Evolutionary conservation across 1,139 yeast species (phyloP).

Genomic region (Candida dubliniensis): DNA sequence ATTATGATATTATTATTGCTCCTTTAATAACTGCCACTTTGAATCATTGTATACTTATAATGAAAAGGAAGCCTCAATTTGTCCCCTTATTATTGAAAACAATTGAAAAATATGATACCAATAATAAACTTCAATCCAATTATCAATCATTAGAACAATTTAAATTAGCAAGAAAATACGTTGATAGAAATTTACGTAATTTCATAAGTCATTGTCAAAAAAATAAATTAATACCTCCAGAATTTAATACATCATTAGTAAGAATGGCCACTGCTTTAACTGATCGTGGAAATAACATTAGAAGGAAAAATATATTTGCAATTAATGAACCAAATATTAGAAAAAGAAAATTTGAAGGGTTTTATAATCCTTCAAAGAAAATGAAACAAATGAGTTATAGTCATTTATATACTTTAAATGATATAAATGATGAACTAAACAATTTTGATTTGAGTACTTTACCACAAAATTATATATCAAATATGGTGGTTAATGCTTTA

Average conservation of each 20-base stretch:
- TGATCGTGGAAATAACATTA: slow-evolving; percentile 42
- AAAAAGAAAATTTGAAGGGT: slow-evolving; percentile 44
- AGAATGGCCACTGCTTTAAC: slow-evolving; percentile 31
- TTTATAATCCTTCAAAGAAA: slow-evolving; percentile 30
- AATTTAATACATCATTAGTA: slow-evolving; percentile 28
- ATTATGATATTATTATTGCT: slow-evolving; percentile 55
- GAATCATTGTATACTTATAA: slow-evolving; percentile 50
- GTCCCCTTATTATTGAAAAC: slow-evolving; percentile 43
- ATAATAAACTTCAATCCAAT: slow-evolving; percentile 42
- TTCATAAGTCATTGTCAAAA: slow-evolving; percentile 39
- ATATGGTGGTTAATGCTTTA: slow-evolving; percentile 66
- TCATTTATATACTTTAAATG: slow-evolving; percentile 60
- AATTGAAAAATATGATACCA: slow-evolving; percentile 41
- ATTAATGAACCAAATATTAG: slow-evolving; percentile 32
- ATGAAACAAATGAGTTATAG: slow-evolving; percentile 36
- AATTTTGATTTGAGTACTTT: slow-evolving; percentile 69
- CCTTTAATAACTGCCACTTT: slow-evolving; percentile 57
- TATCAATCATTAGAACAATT: slow-evolving; percentile 45
- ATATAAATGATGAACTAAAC: slow-evolving; percentile 56
- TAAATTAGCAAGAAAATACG: slow-evolving; percentile 42
- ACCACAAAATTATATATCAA: slow-evolving; percentile 59
- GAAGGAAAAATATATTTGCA: slow-evolving; percentile 40
- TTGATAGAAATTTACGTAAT: slow-evolving; percentile 40
- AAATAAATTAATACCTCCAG: slow-evolving; percentile 39
- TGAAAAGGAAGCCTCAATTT: slow-evolving; percentile 58